Evolutionary conservation across 2,329 filamentous ascomycete species (phyloP).

Genomic region (Alternaria longipes): DNA sequence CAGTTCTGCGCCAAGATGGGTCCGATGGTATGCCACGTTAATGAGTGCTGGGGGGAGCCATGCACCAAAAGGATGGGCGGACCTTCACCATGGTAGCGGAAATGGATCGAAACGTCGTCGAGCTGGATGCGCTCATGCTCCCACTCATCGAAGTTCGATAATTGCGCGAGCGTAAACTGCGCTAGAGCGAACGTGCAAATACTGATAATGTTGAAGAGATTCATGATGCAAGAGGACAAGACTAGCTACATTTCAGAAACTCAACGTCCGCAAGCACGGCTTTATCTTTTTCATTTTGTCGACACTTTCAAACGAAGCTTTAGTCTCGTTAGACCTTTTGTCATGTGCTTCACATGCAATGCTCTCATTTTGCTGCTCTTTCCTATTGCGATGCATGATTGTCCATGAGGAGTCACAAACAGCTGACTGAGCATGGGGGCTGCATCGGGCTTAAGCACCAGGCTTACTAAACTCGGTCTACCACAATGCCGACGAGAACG

Average conservation of each 20-base stretch:
- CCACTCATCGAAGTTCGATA: background rate
- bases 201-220: background rate
- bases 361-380: background rate
- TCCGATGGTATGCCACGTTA: background rate
- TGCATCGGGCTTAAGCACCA: background rate
- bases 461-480: background rate
- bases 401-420: background rate
- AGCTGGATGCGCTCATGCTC: constrained; percentile 1
- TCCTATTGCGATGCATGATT: background rate
- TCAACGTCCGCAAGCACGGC: background rate
- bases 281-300: background rate
- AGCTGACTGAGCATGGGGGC: background rate
- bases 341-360: background rate
- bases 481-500: background rate
- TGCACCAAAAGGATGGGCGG: background rate
- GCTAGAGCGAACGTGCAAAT: background rate
- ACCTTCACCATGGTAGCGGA: background rate
- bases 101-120: background rate
- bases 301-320: background rate
- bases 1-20: background rate
- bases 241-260: background rate
- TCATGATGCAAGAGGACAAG: background rate
- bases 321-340: background rate
- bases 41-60: background rate
- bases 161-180: background rate